Conservation (phyloP, 805 yeast species). For the Saccharomycopsis sp. region DNA sequence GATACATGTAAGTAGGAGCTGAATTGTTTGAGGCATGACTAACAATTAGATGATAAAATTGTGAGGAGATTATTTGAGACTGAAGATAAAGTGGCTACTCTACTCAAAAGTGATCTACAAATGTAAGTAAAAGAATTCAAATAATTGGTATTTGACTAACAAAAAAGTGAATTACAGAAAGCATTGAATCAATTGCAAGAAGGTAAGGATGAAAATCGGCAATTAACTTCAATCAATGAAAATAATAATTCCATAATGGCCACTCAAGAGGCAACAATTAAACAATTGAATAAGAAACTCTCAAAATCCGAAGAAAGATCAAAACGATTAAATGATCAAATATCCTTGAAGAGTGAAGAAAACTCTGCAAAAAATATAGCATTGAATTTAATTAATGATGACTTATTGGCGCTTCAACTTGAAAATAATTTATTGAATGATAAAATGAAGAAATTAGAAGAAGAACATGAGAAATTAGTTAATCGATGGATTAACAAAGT, state of each 20-base stretch:
- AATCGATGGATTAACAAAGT: constrained; percentile 55
- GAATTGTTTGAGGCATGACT: background rate
- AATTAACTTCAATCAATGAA: constrained; percentile 19
- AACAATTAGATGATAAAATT: constrained; percentile 4
- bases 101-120: constrained; percentile 16
- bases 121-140: constrained; percentile 10
- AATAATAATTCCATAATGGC: constrained; percentile 18
- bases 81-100: constrained; percentile 15
- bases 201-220: constrained; percentile 1
- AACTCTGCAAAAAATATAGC: constrained; percentile 43
- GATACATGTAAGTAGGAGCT: constrained; percentile 22
- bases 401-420: constrained; percentile 51
- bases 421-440: constrained; percentile 42
- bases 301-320: constrained; percentile 26
- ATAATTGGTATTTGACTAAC: constrained; percentile 1
- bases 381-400: constrained; percentile 59
- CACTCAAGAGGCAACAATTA: constrained; percentile 24
- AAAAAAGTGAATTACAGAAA: constrained; percentile 16
- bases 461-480: constrained; percentile 46
- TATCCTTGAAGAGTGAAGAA: constrained; percentile 26
- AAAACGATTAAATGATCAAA: constrained; percentile 26
- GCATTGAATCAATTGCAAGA: constrained; percentile 2
- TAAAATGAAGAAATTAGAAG: constrained; percentile 28
- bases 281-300: constrained; percentile 25
- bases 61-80: constrained; percentile 10